Conservation (phyloP, 1,284 basidiomycete species). For the Leucocoprinus gongylophorus region DNA sequence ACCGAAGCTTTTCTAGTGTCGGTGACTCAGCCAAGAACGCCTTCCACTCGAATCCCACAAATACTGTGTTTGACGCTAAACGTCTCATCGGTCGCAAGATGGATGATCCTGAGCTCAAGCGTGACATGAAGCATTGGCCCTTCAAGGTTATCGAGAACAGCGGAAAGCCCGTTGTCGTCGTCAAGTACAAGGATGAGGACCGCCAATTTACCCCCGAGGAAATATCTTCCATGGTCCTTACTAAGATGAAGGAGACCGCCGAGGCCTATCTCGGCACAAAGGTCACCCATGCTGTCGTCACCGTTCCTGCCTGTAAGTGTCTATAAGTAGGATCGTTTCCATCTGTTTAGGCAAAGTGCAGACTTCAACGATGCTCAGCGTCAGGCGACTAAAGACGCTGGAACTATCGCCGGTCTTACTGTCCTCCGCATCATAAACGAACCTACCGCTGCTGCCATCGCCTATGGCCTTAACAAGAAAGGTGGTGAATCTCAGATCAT, state of each 20-base stretch:
- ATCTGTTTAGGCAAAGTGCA: slow-evolving; percentile 18
- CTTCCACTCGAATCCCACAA: slow-evolving; percentile 79
- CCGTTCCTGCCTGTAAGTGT: slow-evolving; percentile 83
- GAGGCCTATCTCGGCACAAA: slow-evolving; percentile 96
- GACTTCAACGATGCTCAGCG: slow-evolving; percentile 99
- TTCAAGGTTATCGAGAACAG: slow-evolving; percentile 75
- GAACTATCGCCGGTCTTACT: slow-evolving; percentile 91
- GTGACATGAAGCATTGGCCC: slow-evolving; percentile 86
- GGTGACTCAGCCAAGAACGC: slow-evolving; percentile 79
- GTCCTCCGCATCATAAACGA: slow-evolving; percentile 99
- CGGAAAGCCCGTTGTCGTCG: slow-evolving; percentile 83
- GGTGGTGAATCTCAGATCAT: slow-evolving; percentile 92
- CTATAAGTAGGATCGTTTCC: background rate
- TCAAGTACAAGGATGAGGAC: slow-evolving; percentile 80
- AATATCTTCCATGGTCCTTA: slow-evolving; percentile 90
- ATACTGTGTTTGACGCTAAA: slow-evolving; percentile 97
- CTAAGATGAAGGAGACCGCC: slow-evolving; percentile 99
- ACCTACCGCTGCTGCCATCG: slow-evolving; percentile 96
- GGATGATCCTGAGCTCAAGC: slow-evolving; percentile 71
- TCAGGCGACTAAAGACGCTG: slow-evolving; percentile 98
- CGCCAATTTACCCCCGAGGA: slow-evolving; percentile 88
- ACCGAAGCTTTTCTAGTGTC: slow-evolving; percentile 38
- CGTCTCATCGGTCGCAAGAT: slow-evolving; percentile 91
- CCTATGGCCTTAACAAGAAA: slow-evolving; percentile 98
- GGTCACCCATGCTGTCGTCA: slow-evolving; percentile 97